Evolutionary conservation across 106 monocot genomes (phyloP), one percentile per base, ranked within the genome.

Genomic region (Narthecium ossifragum): DNA sequence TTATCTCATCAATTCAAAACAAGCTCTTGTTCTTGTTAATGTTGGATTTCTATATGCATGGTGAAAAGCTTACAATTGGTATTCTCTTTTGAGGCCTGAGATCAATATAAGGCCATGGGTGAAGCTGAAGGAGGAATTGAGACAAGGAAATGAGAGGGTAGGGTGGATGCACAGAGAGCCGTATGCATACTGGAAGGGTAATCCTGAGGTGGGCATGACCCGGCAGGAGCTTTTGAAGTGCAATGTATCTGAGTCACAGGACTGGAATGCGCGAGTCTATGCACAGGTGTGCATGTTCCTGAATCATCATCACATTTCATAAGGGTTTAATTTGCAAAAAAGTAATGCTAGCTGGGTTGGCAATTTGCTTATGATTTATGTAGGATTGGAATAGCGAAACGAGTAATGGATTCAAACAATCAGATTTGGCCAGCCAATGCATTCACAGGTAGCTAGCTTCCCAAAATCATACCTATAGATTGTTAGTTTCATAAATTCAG

Each of bases 341-440:
- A n/a, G n/a, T n/a, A n/a, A n/a, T n/a, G n/a, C n/a, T n/a, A n/a
- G n/a, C n/a, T n/a, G n/a, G n/a, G n/a, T n/a, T n/a, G n/a, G n/a
- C n/a, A n/a, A n/a, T n/a, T n/a, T n/a, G n/a, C n/a, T n/a, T n/a
- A n/a, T n/a, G n/a, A n/a, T n/a, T n/a, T n/a, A 34, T 39, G 28
- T 27, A 67, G 58, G 68, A 68, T 22, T 68, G 68, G 68, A 18
- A 4, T 15, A 20, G 17, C 2, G 68, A 68, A 34, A 34, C 17
- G 0, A 21, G 31, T n/a, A 18, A 2, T 1, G 48, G 34, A 6
- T 68, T 59, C 33, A 33, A 68, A 34, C 11, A 59, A 2, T 59
- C 68, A 5, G 26, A 59, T 24, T 26, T 68, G 23, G 22, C 58
- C 8, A 37, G 36, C 26, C 58, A 68, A 24, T 68, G 68, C 59